These are phyloP conservation scores for Chlorencoelia australis DNA, from an alignment of 2,329 filamentous ascomycete species.

Conservation along the genomic window DNA sequence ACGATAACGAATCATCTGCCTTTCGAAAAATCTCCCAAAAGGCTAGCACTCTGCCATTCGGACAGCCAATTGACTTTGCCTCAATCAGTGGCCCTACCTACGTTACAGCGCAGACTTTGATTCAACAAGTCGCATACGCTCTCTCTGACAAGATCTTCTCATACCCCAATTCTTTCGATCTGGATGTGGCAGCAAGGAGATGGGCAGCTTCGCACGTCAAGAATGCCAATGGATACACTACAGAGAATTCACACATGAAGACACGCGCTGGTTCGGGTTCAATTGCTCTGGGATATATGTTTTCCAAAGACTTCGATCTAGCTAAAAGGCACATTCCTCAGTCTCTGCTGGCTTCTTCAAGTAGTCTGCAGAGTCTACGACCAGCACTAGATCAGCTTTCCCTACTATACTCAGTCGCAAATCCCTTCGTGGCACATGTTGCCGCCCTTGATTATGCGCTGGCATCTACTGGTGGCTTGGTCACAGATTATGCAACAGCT, in stretches of 20 bases:
- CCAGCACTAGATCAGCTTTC: conserved; percentile 84
- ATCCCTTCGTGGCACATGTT: conserved; percentile 85
- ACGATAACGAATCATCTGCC: conserved; percentile 15
- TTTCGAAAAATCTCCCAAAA: conserved; percentile 22
- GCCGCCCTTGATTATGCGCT: conserved; percentile 79
- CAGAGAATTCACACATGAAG: conserved; percentile 70
- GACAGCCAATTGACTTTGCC: conserved; percentile 41
- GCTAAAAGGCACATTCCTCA: conserved; percentile 87
- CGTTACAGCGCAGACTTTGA: conserved; percentile 81
- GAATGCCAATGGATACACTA: conserved; percentile 76
- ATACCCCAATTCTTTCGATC: conserved; percentile 86
- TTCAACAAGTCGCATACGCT: conserved; percentile 92
- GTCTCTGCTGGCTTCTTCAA: conserved; percentile 76
- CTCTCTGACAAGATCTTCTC: conserved; percentile 96
- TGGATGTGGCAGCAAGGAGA: conserved; percentile 70
- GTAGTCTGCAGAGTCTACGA: conserved; percentile 70
- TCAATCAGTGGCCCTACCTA: conserved; percentile 81
- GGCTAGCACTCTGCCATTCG: conserved; percentile 47
- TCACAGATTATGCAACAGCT: conserved; percentile 77
- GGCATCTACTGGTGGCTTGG: conserved; percentile 52
- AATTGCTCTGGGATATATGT: conserved; percentile 91
- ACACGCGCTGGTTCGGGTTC: conserved; percentile 81
- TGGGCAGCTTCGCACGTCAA: conserved; percentile 62
- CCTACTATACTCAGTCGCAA: conserved; percentile 82
- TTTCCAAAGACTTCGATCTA: conserved; percentile 92